These are phyloP conservation scores for Malania oleifera DNA, from an alignment of 164 flowering plant genomes.

Conservation along the genomic window DNA sequence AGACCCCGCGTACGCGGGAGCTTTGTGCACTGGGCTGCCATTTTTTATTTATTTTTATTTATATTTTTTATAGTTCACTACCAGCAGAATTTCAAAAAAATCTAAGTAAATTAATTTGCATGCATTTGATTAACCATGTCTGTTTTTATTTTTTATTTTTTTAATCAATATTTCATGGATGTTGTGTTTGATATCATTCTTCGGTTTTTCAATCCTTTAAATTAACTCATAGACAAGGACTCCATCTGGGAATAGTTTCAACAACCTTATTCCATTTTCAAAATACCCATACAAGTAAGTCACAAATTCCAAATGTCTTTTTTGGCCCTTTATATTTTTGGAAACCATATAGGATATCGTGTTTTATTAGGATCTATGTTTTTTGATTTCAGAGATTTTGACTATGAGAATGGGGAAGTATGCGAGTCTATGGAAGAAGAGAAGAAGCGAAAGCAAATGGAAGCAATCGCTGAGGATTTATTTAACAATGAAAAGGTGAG, in stretches of 20 bases:
- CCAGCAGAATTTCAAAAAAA: too few relatives aligned
- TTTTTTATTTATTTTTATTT: too few relatives aligned
- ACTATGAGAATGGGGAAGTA: constrained; percentile 45
- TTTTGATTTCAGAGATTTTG: constrained; percentile 45
- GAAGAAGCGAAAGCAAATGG: constrained; percentile 75
- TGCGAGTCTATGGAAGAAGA: constrained; percentile 62
- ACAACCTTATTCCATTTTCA: constrained; percentile 67
- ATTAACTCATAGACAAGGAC: constrained; percentile 25
- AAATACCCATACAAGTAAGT: constrained; percentile 70
- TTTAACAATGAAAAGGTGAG: constrained; percentile 68
- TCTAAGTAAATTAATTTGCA: too few relatives aligned
- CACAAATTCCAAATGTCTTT: background rate
- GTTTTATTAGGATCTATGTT: background rate
- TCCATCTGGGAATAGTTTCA: constrained; percentile 76
- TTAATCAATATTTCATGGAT: too few relatives aligned
- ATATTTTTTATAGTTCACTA: too few relatives aligned
- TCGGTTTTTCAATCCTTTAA: background rate
- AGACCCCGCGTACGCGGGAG: too few relatives aligned
- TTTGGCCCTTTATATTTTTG: background rate
- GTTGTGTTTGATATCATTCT: background rate
- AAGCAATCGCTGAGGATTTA: constrained; percentile 80
- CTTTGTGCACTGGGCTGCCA: too few relatives aligned
- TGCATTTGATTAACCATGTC: too few relatives aligned
- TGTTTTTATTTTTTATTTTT: too few relatives aligned
- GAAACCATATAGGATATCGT: background rate